phyloP scores from a whole-genome alignment of 495 filamentous ascomycete species.

The Lepraria neglecta region DNA sequence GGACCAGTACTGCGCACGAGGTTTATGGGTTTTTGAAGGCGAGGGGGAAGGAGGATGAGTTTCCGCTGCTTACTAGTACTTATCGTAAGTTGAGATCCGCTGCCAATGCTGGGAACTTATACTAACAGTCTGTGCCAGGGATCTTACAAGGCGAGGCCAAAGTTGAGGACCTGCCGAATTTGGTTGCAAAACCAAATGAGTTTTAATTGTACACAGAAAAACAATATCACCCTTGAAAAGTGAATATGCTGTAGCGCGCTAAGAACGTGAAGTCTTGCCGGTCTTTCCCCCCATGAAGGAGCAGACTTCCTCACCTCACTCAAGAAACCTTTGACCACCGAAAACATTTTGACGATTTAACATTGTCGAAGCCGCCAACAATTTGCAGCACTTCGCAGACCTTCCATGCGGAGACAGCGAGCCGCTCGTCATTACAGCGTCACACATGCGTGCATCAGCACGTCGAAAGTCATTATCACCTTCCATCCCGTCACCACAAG shows the following conservation, averaged over 20 bases:
- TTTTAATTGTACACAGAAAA: constrained; percentile 5
- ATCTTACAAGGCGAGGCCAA: constrained; percentile 52
- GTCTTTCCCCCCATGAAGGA: background rate
- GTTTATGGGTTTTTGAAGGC: constrained; percentile 82
- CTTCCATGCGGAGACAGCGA: too few relatives aligned
- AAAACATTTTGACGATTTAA: too few relatives aligned
- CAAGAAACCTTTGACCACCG: too few relatives aligned
- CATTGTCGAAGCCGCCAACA: too few relatives aligned
- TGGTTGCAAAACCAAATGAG: constrained; percentile 37
- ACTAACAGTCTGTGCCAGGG: constrained; percentile 27
- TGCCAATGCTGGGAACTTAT: background rate
- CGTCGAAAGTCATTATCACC: too few relatives aligned
- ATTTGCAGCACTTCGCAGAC: too few relatives aligned
- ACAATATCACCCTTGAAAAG: background rate
- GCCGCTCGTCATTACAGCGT: too few relatives aligned
- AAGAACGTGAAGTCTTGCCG: background rate
- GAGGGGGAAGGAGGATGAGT: constrained; percentile 69
- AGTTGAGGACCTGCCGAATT: constrained; percentile 55
- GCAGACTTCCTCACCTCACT: background rate
- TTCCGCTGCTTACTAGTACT: constrained; percentile 85
- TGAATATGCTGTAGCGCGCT: background rate
- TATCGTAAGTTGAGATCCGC: constrained; percentile 46
- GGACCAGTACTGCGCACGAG: constrained; percentile 83
- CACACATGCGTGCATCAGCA: too few relatives aligned
- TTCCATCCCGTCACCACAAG: too few relatives aligned